These are phyloP conservation scores for Aspergillus affinis DNA, from an alignment of 495 filamentous ascomycete species.

Conservation along the genomic window DNA sequence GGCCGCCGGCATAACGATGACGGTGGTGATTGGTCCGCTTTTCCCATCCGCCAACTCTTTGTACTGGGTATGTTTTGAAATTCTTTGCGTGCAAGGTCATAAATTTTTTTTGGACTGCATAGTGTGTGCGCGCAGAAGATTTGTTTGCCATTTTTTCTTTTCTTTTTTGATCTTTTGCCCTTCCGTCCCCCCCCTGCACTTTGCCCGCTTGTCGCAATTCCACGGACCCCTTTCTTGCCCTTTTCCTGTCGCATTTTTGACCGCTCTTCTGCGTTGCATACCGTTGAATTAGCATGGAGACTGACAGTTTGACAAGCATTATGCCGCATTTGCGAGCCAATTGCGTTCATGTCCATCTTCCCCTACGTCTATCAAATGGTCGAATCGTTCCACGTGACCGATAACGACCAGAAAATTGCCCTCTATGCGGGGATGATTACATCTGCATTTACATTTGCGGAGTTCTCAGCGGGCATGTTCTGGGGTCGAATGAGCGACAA, in stretches of 20 bases:
- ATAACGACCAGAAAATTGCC: conserved; percentile 76
- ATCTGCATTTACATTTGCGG: conserved; percentile 92
- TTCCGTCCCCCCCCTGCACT: background rate
- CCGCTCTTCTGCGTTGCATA: conserved; percentile 23
- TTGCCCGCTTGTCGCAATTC: background rate
- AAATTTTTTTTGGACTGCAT: background rate
- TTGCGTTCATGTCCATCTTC: conserved; percentile 99
- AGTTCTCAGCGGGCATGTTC: conserved; percentile 83
- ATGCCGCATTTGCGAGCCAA: conserved; percentile 95
- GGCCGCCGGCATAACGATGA: conserved; percentile 33
- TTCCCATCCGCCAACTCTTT: conserved; percentile 64
- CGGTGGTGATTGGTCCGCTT: conserved; percentile 38
- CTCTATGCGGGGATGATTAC: conserved; percentile 96
- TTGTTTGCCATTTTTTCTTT: conserved; percentile 1
- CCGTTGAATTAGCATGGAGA: conserved; percentile 14
- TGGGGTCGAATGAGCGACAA: conserved; percentile 94
- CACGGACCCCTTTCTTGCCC: background rate
- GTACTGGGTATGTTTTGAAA: conserved; percentile 59
- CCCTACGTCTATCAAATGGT: conserved; percentile 99
- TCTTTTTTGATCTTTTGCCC: background rate
- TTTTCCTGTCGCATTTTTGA: conserved; percentile 2
- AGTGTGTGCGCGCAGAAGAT: background rate
- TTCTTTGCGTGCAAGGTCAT: conserved; percentile 12
- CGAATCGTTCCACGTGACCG: conserved; percentile 79
- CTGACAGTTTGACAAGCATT: conserved; percentile 62